phyloP scores from a whole-genome alignment of 352 stramenopile genomes.

The Pythium rishiriense region DNA sequence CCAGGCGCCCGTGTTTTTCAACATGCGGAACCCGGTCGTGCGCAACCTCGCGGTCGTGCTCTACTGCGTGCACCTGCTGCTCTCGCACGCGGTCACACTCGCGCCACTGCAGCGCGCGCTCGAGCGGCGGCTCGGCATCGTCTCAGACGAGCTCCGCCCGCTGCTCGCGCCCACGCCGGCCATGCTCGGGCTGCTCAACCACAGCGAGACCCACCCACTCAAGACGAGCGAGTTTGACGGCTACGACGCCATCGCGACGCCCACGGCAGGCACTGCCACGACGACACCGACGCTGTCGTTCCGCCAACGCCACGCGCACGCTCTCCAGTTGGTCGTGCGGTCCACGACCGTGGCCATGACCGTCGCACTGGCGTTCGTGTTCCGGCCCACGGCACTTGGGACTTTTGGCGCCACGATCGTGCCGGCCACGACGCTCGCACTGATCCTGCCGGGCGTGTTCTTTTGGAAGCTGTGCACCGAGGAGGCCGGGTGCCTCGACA shows the following conservation, averaged over 20 bases:
- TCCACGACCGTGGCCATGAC: conserved; percentile 52
- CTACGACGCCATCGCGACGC: conserved; percentile 15
- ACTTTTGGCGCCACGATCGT: conserved; percentile 72
- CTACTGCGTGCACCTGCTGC: conserved; percentile 72
- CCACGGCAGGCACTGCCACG: not conserved
- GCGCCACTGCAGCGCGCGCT: conserved; percentile 69
- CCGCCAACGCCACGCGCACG: conserved; percentile 11
- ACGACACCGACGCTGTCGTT: not conserved
- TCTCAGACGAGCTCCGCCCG: conserved; percentile 15
- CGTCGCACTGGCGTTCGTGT: conserved; percentile 51
- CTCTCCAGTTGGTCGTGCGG: conserved; percentile 49
- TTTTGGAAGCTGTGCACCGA: conserved; percentile 71
- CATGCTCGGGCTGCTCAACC: conserved; percentile 16
- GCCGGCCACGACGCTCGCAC: conserved; percentile 52
- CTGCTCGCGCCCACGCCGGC: conserved; percentile 2
- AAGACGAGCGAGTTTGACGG: conserved; percentile 25
- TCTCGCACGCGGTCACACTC: conserved; percentile 71
- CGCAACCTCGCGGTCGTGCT: conserved; percentile 72
- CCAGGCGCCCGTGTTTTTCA: conserved; percentile 79
- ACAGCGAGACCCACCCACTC: not conserved
- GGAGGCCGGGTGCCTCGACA: conserved; percentile 50
- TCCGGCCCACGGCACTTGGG: conserved; percentile 52
- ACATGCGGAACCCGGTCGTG: conserved; percentile 77
- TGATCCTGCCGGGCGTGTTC: conserved; percentile 68
- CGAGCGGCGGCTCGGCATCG: conserved; percentile 50